Evolutionary conservation across 306 rosid species (phyloP), one percentile per base, ranked within the genome.

Genomic region (Potentilla sterilis): DNA sequence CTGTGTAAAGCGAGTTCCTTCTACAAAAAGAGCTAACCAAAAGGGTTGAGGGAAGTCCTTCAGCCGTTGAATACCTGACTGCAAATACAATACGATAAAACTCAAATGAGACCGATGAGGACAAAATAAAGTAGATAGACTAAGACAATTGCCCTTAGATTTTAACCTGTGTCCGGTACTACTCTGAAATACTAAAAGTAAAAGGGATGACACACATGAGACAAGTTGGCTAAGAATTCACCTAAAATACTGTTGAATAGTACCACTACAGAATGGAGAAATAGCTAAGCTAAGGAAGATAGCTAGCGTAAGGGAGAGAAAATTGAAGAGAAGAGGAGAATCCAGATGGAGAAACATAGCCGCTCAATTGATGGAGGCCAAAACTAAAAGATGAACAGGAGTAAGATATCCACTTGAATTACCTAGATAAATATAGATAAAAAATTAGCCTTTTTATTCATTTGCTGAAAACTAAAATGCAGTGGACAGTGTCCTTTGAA

Each of bases 1-100:
- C 81, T 84, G 88, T 5, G 98, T 93, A 85, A 93, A 93, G 79
- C 98, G 97, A 67, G 98, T 91, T 55, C 98, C 98, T 84, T 93
- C 98, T 47, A 91, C 98, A 87, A 93, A 93, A 54, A 93, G 93
- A 73, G 98, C 98, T 83, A 93, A 79, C 98, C 97, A 93, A 88
- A 93, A 91, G 71, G 98, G 97, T 82, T 77, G 89, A 52, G 97
- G 98, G 75, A 48, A 93, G 77, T 93, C 97, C 84, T 83, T 79
- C 72, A 89, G 83, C 79, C 88, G 83, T 67, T 81, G 90, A 78
- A 93, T 84, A 77, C 98, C 98, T 70, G 74, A 88, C 97, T 91
- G 97, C 80, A 82, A 58, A 86, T 64, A 69, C 43, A 79, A 76
- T 62, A 83, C 63, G 54, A 62, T 67, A 80, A 82, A 76, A 78